Conservation (phyloP, 2,329 filamentous ascomycete genomes). For the Trichophyton mentagrophytes region DNA sequence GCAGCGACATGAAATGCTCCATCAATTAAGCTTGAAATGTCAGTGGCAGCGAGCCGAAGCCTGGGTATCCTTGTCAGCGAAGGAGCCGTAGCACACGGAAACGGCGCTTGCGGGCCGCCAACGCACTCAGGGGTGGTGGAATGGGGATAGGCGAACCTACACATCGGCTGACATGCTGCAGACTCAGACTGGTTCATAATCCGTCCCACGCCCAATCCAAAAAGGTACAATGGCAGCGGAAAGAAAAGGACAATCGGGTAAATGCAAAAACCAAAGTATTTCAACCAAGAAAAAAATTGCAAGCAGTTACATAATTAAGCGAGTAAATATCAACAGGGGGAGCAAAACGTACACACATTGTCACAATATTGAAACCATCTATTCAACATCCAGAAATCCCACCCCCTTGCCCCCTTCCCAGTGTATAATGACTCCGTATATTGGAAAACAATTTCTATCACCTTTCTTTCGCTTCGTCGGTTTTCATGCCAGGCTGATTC, state of each 20-base stretch:
- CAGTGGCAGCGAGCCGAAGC: background rate
- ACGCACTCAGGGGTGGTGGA: background rate
- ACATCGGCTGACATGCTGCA: background rate
- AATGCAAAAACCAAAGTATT: background rate
- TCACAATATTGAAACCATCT: background rate
- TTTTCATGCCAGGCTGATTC: conserved; percentile 11
- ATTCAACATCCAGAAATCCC: background rate
- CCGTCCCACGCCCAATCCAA: background rate
- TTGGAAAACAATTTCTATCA: background rate
- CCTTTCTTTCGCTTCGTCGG: background rate
- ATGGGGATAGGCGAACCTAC: background rate
- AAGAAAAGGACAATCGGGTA: background rate
- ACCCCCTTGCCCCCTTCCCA: background rate
- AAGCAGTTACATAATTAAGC: background rate
- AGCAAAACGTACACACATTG: background rate
- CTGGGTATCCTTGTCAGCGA: background rate
- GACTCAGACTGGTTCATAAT: background rate
- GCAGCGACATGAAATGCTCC: background rate
- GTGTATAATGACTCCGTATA: background rate
- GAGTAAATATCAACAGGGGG: background rate
- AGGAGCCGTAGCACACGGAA: background rate
- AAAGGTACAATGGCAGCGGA: background rate
- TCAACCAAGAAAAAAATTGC: background rate
- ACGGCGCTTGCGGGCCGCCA: background rate
- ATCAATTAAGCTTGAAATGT: background rate